Evolutionary conservation across 2,329 filamentous ascomycete genomes (phyloP), one percentile per base, ranked within the genome.

Genomic region (Chaetomium olivaceum): DNA sequence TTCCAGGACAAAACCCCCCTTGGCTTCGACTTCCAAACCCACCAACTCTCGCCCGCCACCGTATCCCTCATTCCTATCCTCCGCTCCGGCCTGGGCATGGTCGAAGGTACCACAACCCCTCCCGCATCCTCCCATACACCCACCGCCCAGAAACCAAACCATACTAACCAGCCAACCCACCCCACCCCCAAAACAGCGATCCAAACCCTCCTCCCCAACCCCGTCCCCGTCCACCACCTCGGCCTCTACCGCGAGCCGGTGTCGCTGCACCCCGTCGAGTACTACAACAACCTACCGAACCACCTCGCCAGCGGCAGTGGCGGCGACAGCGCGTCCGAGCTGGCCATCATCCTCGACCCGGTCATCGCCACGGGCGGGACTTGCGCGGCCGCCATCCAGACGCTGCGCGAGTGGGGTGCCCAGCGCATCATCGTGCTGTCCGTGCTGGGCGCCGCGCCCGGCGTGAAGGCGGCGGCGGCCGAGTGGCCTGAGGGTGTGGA

Each of bases 251-350:
- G 93, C 75, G 93, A 97, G 77, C 92, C 91, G 67, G 87, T 87
- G 64, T 94, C 91, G 54, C 88, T 97, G 64, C 88, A 92, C 73
- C 92, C 93, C 3, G 93, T 97, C 65, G 93, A 97, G 80, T 97
- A 97, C 85, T 97, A 97, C 85, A 97, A 97, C 83, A 97, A 97
- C 79, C 88, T 97, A 23, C 93, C 93, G 43, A 89, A 91, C 79
- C 90, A 92, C 79, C 76, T 62, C 48, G 74, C 75, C 58, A 68
- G 75, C 58, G 70, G 78, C 33, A 67, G 74, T 54, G 71, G 76
- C 52, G 36, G 14, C 12, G 14, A 2, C 36, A 43, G 16, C 39
- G 39, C 39, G 16, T 80, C 80, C 54, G 82, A 77, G 66, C 82
- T 97, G 14, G 93, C 93, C 66, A 91, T 97, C 74, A 82, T 97